phyloP scores from a whole-genome alignment of 163 green algal species.

The Scenedesmus sp. region DNA sequence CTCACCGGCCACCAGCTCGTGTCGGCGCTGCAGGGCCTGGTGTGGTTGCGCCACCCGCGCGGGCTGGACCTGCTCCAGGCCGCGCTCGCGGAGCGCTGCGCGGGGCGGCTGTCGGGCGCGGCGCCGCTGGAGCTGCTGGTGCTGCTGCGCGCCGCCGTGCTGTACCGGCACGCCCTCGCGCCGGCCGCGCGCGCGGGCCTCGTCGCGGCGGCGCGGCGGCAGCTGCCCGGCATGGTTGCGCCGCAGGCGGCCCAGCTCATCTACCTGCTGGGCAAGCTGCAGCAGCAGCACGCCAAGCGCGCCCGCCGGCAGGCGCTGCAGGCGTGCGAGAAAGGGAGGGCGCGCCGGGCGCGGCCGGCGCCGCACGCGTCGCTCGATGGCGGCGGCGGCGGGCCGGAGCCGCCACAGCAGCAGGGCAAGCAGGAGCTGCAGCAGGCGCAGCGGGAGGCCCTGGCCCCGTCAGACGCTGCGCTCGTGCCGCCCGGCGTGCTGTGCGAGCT shows the following conservation, averaged over 20 bases:
- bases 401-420: conserved; percentile 1
- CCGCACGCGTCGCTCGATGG: too few species aligned
- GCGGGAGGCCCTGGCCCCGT: not conserved
- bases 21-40: conserved; percentile 16
- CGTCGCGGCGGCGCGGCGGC: not conserved
- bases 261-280: conserved; percentile 37
- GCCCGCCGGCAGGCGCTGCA: not conserved
- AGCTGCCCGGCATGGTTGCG: not conserved
- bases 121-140: conserved; percentile 22
- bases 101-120: not conserved
- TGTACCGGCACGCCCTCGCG: conserved; percentile 6
- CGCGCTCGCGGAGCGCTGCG: not conserved
- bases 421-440: conserved; percentile 11
- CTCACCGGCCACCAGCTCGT: conserved; percentile 18
- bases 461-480: conserved; percentile 6
- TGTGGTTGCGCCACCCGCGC: conserved; percentile 9
- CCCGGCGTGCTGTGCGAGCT: not conserved
- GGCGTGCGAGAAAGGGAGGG: too few species aligned
- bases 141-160: conserved; percentile 24
- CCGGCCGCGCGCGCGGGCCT: not conserved
- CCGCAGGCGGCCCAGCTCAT: conserved; percentile 23
- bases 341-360: not conserved
- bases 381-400: not conserved
- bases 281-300: conserved; percentile 24
- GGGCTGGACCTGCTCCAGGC: conserved; percentile 16